Percentiles rank a stretch among this genome's conserved stretches.
These are phyloP conservation scores for Trebouxia sp. DNA, from an alignment of 139 green algal species.

Conservation along the genomic window DNA sequence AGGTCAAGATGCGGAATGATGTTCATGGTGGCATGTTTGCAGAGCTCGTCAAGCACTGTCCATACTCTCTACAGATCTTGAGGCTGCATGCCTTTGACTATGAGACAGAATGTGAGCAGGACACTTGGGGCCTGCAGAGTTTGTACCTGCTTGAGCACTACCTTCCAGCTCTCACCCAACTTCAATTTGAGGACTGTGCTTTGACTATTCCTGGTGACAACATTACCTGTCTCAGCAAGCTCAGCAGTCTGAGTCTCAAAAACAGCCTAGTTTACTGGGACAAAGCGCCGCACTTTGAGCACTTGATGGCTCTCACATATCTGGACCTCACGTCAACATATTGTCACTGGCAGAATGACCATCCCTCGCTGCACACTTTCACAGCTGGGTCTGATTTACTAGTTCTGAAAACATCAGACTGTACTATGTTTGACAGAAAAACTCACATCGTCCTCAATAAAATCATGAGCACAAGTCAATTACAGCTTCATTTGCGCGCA, in stretches of 20 bases:
- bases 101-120: neutral
- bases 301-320: neutral
- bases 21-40: neutral
- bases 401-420: neutral
- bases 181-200: neutral
- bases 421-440: neutral
- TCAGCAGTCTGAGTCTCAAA: neutral
- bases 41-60: neutral
- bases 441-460: neutral
- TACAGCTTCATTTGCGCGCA: no score
- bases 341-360: neutral
- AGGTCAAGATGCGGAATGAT: slow-evolving; percentile 4
- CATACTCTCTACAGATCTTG: neutral
- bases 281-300: neutral
- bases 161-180: neutral
- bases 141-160: neutral
- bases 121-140: neutral
- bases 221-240: slow-evolving; percentile 15
- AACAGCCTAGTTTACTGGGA: neutral
- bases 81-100: neutral
- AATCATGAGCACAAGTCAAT: neutral
- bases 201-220: neutral
- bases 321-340: neutral
- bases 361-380: neutral
- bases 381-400: neutral